Base-by-base conservation (phyloP, 2,329 filamentous ascomycete species). In the Rhynchosporium agropyri region DNA sequence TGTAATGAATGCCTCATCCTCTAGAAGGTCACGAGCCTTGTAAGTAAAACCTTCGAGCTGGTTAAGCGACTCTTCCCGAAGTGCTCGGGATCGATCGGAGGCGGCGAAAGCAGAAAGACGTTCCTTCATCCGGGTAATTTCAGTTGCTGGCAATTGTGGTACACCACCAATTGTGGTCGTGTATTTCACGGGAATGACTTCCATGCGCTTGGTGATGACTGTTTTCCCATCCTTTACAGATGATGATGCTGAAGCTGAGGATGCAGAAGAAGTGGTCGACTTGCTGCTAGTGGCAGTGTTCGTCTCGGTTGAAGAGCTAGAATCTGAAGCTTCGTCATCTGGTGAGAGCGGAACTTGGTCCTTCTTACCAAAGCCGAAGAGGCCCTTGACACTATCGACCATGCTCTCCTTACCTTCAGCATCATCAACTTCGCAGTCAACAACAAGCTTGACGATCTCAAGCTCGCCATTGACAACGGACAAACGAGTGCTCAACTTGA, bases 41-140 rank as follows among this genome's bases (percentile, higher is more conserved):
- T 99, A 99, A 13, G 94, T 97, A 76, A 90, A 98, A 12, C 84
- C 89, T 77, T 99, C 95, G n/a, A 99, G 85, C 68, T 90, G 89
- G 77, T 98, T 99, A 62, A 97, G 80, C 0, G 91, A 86, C 75
- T 97, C 94, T 74, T 97, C 93, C 38, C 93, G 87, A 63, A 87
- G 80, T 42, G 87, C 78, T 57, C 93, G 89, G 33, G 89, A 86
- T 69, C 84, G 85, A 77, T 99, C 95, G 2, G 94, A 97, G 31
- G 84, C 81, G 69, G 96, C 92, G 71, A 99, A 98, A 4, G 91
- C 89, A 71, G 87, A 83, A 49, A 99, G 84, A 50, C 91, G 89
- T 69, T 90, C 84, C 63, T 74, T 76, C 71, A 74, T 75, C 38
- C 72, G 68, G 12, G 61, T 66, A 7, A 74, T 66, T 46, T 75